Conservation (phyloP, 306 rosid genomes). For the Lathyrus oleraceus region DNA sequence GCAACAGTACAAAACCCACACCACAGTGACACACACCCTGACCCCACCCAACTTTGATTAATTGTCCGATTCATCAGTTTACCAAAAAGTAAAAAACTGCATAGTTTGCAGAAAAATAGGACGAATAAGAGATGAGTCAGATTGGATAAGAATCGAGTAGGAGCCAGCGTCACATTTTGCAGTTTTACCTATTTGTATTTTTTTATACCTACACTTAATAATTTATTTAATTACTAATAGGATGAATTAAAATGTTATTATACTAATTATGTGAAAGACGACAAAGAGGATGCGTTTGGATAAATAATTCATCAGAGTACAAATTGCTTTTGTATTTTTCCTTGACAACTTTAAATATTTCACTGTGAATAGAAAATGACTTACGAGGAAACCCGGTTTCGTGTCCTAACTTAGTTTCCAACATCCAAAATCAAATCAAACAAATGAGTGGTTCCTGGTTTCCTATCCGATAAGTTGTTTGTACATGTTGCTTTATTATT, state of each 20-base stretch:
- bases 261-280: too few relatives aligned
- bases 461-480: not conserved
- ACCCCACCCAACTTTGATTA: too few relatives aligned
- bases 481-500: not conserved
- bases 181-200: not conserved
- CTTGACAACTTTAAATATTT: not conserved
- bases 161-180: conserved; percentile 10
- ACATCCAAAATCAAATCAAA: not conserved
- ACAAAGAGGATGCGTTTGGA: too few relatives aligned
- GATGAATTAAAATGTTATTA: too few relatives aligned
- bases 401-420: not conserved
- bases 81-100: too few relatives aligned
- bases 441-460: conserved; percentile 22
- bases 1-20: too few relatives aligned
- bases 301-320: too few relatives aligned
- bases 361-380: conserved; percentile 3
- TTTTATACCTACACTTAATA: too few relatives aligned
- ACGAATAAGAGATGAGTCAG: conserved; percentile 35
- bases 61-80: too few relatives aligned
- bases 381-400: not conserved
- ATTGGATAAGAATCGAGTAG: conserved; percentile 47
- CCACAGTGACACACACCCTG: too few relatives aligned
- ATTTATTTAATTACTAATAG: too few relatives aligned
- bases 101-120: not conserved
- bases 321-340: not conserved